Evolutionary conservation across 2,329 filamentous ascomycete species (phyloP), one percentile per base, ranked within the genome.

Genomic region (Colletotrichum sp.): DNA sequence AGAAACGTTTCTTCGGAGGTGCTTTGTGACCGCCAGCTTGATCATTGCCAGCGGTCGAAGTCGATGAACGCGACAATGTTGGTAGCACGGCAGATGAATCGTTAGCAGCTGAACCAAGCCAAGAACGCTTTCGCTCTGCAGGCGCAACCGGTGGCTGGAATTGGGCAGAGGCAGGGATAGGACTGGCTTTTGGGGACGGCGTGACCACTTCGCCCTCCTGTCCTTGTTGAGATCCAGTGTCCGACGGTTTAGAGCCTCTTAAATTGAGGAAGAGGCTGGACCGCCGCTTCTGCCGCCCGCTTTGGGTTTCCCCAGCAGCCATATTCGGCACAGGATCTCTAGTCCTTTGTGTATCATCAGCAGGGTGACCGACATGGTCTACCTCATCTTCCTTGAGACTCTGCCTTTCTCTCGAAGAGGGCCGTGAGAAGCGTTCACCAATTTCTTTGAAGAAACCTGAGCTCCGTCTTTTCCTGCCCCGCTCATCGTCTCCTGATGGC

Each of bases 391-490:
- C 18, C 43, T 48, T 78, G 32, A 82, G 81, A 43, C 78, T 78
- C 24, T 79, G 82, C 26, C 83, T 82, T 24, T 86, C 83, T 8
- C 77, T 77, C 9, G 83, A 82, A 3, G 81, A 82, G 8, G 80
- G 80, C 7, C 83, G 82, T 18, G 81, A 80, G 58, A 89, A 82
- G 70, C 86, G 85, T 68, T 85, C 86, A 5, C 88, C 87, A 67
- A 90, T 83, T 18, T 89, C 88, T 77, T 89, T 90, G 77, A 91
- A 88, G n/a, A 91, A 81, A 24, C 83, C 86, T 13, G 85, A 88
- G 71, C 84, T 85, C 32, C 83, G 84, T 71, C 82, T 84, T 16
- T 76, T 79, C 10, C 82, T 83, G 18, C 82, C 83, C 24, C 84
- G 83, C 3, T 81, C 81, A 28, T 86, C 84, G 16, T 86, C 83